These are phyloP conservation scores for Diaporthe sp. DNA, from an alignment of 2,329 filamentous ascomycete species.

Conservation along the genomic window DNA sequence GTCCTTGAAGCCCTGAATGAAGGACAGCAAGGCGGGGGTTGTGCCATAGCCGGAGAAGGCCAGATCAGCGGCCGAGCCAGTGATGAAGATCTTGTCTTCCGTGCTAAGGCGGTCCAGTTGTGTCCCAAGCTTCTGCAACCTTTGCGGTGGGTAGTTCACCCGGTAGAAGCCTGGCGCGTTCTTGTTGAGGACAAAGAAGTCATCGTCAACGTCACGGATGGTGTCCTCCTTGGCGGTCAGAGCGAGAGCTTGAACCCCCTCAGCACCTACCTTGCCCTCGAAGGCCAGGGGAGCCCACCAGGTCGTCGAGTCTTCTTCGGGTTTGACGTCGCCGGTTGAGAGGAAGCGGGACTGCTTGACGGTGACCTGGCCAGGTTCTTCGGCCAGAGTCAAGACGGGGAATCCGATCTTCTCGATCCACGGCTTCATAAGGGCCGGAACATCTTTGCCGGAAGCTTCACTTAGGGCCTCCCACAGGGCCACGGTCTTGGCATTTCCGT, in stretches of 20 bases:
- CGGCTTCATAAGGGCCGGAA: conserved; percentile 88
- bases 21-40: conserved; percentile 84
- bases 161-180: conserved; percentile 91
- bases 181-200: conserved; percentile 95
- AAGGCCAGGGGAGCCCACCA: conserved; percentile 97
- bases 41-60: conserved; percentile 88
- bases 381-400: conserved; percentile 87
- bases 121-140: conserved; percentile 83
- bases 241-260: conserved; percentile 74
- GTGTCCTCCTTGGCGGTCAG: conserved; percentile 83
- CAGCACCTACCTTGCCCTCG: conserved; percentile 78
- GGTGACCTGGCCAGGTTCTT: conserved; percentile 85
- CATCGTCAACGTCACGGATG: conserved; percentile 79
- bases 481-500: conserved; percentile 90
- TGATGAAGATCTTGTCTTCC: conserved; percentile 92
- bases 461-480: conserved; percentile 92
- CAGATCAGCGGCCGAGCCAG: conserved; percentile 90
- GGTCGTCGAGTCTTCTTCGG: conserved; percentile 89
- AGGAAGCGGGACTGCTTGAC: conserved; percentile 92
- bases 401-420: conserved; percentile 98
- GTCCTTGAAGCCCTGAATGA: conserved; percentile 85
- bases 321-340: conserved; percentile 89
- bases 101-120: conserved; percentile 82
- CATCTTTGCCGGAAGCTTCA: conserved; percentile 88
- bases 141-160: conserved; percentile 90